Conservation (phyloP, 306 rosid genomes). For the Morella rubra region DNA sequence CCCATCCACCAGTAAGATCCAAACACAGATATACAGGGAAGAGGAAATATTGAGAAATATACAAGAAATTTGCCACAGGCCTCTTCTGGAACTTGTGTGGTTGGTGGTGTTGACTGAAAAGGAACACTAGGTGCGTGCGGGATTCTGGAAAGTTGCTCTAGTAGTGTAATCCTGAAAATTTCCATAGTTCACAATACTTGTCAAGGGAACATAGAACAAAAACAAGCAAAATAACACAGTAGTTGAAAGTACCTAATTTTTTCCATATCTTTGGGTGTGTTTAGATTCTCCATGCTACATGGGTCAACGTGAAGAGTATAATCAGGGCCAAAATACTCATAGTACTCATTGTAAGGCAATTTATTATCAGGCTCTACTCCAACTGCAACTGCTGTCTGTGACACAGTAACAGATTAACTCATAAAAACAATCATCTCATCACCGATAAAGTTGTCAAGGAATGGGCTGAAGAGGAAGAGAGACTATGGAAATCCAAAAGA, state of each 20-base stretch:
- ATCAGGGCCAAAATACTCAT: conserved; percentile 42
- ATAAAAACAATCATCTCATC: conserved; percentile 20
- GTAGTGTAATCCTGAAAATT: conserved; percentile 43
- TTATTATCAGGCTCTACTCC: conserved; percentile 87
- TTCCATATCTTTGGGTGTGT: conserved; percentile 78
- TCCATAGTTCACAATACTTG: neutral
- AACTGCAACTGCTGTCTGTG: conserved; percentile 88
- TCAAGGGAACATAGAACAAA: neutral
- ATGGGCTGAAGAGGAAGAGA: no score
- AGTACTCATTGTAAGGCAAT: conserved; percentile 87
- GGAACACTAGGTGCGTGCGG: conserved; percentile 81
- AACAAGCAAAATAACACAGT: neutral
- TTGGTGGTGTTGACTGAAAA: conserved; percentile 65
- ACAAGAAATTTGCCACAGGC: conserved; percentile 26
- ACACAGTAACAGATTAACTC: conserved; percentile 25
- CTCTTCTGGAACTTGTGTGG: conserved; percentile 66
- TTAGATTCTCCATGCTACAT: conserved; percentile 74
- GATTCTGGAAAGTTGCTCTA: conserved; percentile 72
- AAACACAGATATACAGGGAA: conserved; percentile 7
- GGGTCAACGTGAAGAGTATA: conserved; percentile 62
- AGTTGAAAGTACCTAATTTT: conserved; percentile 59
- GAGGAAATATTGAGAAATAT: neutral
- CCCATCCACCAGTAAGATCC: conserved; percentile 19
- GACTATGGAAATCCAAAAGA: conserved; percentile 17
- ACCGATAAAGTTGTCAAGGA: neutral